Evolutionary conservation across 2,329 filamentous ascomycete species (phyloP).

Genomic region (Xenoacremonium recifei): DNA sequence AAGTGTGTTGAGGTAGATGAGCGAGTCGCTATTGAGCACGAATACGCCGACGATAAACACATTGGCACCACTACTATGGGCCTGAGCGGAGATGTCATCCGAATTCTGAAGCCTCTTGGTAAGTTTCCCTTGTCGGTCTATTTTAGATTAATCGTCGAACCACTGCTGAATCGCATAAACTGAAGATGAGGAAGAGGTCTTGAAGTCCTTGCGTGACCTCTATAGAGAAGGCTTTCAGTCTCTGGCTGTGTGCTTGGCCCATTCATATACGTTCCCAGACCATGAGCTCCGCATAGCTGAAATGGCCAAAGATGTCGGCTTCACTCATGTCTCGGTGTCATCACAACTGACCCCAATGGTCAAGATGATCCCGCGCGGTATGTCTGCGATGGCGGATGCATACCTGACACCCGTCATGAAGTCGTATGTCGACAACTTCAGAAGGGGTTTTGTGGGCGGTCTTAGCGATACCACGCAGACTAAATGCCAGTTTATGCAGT

Average conservation of each 20-base stretch:
- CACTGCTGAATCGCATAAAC: too few species aligned
- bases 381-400: slow-evolving; percentile 40
- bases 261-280: slow-evolving; percentile 62
- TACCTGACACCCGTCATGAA: slow-evolving; percentile 40
- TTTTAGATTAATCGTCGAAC: slow-evolving; percentile 62
- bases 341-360: slow-evolving; percentile 38
- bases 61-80: background rate
- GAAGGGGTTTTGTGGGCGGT: slow-evolving; percentile 15
- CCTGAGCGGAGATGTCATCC: slow-evolving; percentile 34
- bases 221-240: slow-evolving; percentile 57
- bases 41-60: background rate
- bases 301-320: slow-evolving; percentile 39
- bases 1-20: slow-evolving; percentile 70
- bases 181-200: slow-evolving; percentile 51
- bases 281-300: slow-evolving; percentile 46
- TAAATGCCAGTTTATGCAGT: slow-evolving; percentile 18
- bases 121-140: slow-evolving; percentile 44
- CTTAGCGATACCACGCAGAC: slow-evolving; percentile 10
- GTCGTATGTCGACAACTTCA: slow-evolving; percentile 31
- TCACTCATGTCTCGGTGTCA: slow-evolving; percentile 34
- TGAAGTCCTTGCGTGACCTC: slow-evolving; percentile 55
- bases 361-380: slow-evolving; percentile 39
- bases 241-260: slow-evolving; percentile 63
- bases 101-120: slow-evolving; percentile 67
- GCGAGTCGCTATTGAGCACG: slow-evolving; percentile 62